Conservation (phyloP, 257 asterid species). For the Capsicum rhomboideum region DNA sequence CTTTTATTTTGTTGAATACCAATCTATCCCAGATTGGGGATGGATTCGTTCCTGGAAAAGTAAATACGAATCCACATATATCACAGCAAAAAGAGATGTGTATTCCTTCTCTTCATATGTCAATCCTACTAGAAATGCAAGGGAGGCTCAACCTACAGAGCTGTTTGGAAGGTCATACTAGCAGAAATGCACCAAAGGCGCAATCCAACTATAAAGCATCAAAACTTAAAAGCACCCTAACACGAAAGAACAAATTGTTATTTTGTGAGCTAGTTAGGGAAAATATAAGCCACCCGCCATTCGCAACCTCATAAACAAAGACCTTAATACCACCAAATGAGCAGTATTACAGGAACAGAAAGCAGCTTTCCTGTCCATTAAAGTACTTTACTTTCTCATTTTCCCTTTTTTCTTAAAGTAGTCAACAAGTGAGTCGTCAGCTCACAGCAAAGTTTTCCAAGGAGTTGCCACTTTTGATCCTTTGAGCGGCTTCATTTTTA, state of each 20-base stretch:
- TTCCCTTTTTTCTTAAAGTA: background rate
- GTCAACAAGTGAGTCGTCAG: background rate
- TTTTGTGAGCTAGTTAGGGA: background rate
- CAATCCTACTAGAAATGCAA: background rate
- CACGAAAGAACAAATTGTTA: background rate
- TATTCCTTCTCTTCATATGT: background rate
- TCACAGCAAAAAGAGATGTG: background rate
- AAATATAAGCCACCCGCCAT: background rate
- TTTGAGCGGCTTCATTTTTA: background rate
- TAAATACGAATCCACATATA: background rate
- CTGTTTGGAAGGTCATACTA: background rate
- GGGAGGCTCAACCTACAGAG: background rate
- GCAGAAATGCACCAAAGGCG: background rate
- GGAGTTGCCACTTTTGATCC: background rate
- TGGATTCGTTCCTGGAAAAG: conserved; percentile 60
- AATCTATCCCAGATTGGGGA: conserved; percentile 92
- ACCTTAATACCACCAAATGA: background rate
- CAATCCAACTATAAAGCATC: background rate
- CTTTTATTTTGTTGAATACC: conserved; percentile 88
- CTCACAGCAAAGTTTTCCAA: background rate
- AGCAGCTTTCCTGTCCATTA: background rate
- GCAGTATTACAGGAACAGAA: background rate
- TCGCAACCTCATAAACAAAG: background rate
- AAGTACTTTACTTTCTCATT: background rate
- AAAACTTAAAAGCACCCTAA: background rate